Base-by-base conservation (phyloP, 208 protist species). In the Acanthamoeba lenticulata region DNA sequence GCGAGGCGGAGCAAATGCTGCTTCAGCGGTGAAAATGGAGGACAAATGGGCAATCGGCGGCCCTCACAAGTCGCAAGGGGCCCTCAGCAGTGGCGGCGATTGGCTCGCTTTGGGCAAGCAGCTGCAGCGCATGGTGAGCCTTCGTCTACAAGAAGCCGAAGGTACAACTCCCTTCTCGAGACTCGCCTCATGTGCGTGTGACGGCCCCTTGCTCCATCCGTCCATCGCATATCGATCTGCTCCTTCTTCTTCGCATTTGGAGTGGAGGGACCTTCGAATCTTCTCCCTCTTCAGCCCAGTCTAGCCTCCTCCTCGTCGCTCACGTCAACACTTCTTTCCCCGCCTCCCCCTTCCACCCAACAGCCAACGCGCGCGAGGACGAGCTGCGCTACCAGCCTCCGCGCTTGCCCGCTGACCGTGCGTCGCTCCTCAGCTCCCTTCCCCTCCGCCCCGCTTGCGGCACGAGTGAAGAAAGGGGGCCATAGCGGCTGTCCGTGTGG, bases 101-200 rank as follows among this genome's bases (percentile, higher is more conserved):
- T 77, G 67, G 67, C 1, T 77, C 19, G 67, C 32, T 17, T 6
- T 77, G 34, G 67, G 67, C 36, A 77, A 77, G 67, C 67, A 77
- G 67, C 34, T 77, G 67, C 67, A 77, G 67, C 32, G 67, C 36
- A 77, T 77, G 67, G 67, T 77, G 24, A 77, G 67, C 38, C 36
- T 77, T 38, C 67, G 67, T 13, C 67, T 77, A 11, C 67, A 77
- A n/a, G 67, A 77, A 5, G 67, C 67, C 24, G 67, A 77, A n/a
- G 67, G 67, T 77, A 60, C 21, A 60, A 11, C n/a, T n/a, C n/a
- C n/a, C n/a, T n/a, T n/a, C n/a, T n/a, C n/a, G n/a, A n/a, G n/a
- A n/a, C n/a, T n/a, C n/a, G n/a, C n/a, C n/a, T n/a, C n/a, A n/a
- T n/a, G n/a, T n/a, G n/a, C n/a, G n/a, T n/a, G n/a, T n/a, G n/a